These are phyloP conservation scores for Wickerhamiella sorbophila DNA, from an alignment of 805 yeast genomes.

Conservation along the genomic window DNA sequence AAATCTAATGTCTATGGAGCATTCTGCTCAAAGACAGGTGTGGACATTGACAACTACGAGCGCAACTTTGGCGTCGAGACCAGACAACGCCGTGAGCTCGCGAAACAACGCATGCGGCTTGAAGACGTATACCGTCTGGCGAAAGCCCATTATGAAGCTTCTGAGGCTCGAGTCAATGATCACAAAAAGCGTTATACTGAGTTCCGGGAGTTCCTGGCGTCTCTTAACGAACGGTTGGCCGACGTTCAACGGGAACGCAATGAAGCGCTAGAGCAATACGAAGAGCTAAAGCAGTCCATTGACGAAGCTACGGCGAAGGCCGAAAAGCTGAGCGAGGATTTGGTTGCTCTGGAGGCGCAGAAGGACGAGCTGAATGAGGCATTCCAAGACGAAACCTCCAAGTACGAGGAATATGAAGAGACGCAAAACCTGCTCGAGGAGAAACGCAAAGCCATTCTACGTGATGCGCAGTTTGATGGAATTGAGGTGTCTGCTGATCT, in stretches of 20 bases:
- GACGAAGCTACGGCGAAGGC: constrained; percentile 27
- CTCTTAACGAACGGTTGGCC: constrained; percentile 8
- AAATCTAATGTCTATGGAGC: constrained; percentile 2
- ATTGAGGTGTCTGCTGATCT: neutral
- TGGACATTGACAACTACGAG: constrained; percentile 13
- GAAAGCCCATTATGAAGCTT: constrained; percentile 40
- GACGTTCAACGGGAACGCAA: constrained; percentile 16
- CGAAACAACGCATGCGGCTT: constrained; percentile 46
- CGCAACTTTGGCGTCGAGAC: constrained; percentile 6
- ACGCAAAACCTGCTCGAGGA: neutral
- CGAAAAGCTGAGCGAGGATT: constrained; percentile 27
- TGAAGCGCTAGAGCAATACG: constrained; percentile 8
- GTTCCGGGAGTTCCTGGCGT: constrained; percentile 11
- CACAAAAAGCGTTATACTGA: constrained; percentile 8
- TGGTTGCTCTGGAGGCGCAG: constrained; percentile 23
- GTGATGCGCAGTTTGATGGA: constrained; percentile 3
- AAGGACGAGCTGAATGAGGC: constrained; percentile 17
- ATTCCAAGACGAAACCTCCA: neutral
- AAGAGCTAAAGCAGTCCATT: constrained; percentile 13
- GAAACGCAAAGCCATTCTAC: neutral
- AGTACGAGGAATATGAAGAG: constrained; percentile 3
- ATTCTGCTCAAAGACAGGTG: constrained; percentile 9
- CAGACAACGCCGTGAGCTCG: constrained; percentile 45
- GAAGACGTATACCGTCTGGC: constrained; percentile 54
- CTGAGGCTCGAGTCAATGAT: constrained; percentile 32